Evolutionary conservation across 495 filamentous ascomycete genomes (phyloP), one percentile per base, ranked within the genome.

Genomic region (Penicillium goetzii): DNA sequence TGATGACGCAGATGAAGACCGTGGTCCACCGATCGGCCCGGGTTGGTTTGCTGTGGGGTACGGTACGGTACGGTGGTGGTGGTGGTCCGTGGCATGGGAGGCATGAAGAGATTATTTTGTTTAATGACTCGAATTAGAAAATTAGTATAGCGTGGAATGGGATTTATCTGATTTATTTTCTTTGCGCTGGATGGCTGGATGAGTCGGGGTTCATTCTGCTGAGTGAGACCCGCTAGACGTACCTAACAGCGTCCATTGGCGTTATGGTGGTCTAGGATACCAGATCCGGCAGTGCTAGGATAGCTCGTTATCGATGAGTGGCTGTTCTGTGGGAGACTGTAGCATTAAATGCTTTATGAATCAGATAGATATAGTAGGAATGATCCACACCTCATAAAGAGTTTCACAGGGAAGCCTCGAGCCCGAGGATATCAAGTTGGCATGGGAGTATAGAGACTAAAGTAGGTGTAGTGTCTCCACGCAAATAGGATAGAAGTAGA

Each of bases 1-100:
- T 70, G 28, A 70, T 70, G 68, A 70, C 68, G 68, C 68, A 70
- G 56, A 58, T 62, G 68, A 47, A 68, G 52, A 64, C 49, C 41
- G 61, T 41, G 58, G 56, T 61, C 64, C 61, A 57, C 61, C 61
- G 64, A 62, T 62, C 67, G 38, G 26, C 47, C 21, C 52, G 2
- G 63, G 50, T 55, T 30, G 21, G 47, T 28, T 51, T 30, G 3
- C 25, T 30, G 47, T 51, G 47, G 45, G 47, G 47, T 51, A n/a
- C n/a, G n/a, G n/a, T n/a, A n/a, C n/a, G n/a, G n/a, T n/a, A n/a
- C n/a, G 25, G 25, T 12, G 3, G 45, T 8, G 12, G 25, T 47
- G 47, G 25, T 51, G 25, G 25, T 30, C 3, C 8, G 47, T 28
- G 26, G 25, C 8, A n/a, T 21, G 17, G 25, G 47, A 30, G 14